Evolutionary conservation across 352 stramenopile species (phyloP).

Genomic region (Pythium dissimile): DNA sequence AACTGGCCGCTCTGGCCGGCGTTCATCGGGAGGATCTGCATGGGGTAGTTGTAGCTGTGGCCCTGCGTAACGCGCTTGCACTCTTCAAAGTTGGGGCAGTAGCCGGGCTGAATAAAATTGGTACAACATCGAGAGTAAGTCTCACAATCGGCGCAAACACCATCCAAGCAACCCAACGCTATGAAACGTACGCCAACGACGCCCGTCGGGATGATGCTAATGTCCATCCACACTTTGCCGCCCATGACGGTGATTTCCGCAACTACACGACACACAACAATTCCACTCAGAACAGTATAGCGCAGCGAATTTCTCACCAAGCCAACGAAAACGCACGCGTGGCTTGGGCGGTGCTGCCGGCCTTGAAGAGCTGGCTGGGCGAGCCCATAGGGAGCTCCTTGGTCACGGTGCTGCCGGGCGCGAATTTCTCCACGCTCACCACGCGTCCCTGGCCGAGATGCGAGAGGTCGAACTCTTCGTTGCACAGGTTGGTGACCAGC

Average conservation of each 20-base stretch:
- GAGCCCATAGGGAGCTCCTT: conserved; percentile 11
- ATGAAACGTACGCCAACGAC: conserved; percentile 10
- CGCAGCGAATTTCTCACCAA: neutral
- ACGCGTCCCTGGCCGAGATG: conserved; percentile 9
- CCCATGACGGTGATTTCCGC: conserved; percentile 18
- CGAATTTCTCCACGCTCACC: conserved; percentile 15
- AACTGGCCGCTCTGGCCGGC: conserved; percentile 13
- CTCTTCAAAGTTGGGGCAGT: conserved; percentile 41
- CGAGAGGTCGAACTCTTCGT: conserved; percentile 17
- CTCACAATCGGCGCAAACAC: too few species aligned
- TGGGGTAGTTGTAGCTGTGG: conserved; percentile 61
- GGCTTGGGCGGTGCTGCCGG: conserved; percentile 15
- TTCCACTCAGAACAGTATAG: neutral
- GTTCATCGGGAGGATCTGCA: conserved; percentile 44
- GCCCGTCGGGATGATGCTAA: conserved; percentile 29
- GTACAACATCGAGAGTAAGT: neutral
- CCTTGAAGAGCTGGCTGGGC: conserved; percentile 22
- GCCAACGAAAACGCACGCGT: conserved; percentile 14
- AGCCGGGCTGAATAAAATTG: conserved; percentile 28
- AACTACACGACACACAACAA: conserved; percentile 7
- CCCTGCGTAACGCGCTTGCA: conserved; percentile 53
- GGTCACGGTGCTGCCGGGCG: conserved; percentile 10
- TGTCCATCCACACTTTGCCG: conserved; percentile 20
- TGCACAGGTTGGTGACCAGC: conserved; percentile 22
- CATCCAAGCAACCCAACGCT: neutral